phyloP scores from a whole-genome alignment of 2,329 filamentous ascomycete genomes.

The Pseudocercospora fijiensis region DNA sequence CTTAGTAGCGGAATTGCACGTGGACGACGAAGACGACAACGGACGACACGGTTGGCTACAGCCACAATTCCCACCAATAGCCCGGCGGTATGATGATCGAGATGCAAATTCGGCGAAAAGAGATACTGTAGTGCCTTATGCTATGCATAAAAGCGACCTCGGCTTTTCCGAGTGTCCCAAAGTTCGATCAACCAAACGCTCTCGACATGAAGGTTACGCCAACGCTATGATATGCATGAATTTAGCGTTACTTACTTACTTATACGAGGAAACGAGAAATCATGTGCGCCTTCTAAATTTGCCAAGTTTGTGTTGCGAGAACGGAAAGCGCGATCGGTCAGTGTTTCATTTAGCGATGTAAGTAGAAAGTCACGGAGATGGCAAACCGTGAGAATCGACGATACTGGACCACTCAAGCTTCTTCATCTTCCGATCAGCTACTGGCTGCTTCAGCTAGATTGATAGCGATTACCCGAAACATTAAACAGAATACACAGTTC shows the following conservation, averaged over 20 bases:
- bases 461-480: not conserved
- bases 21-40: no score
- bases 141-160: not conserved
- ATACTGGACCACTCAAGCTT: not conserved
- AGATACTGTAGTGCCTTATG: no score
- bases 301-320: not conserved
- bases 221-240: conserved; percentile 4
- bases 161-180: not conserved
- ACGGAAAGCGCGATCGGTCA: no score
- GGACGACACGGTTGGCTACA: no score
- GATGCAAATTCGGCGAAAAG: no score
- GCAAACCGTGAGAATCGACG: not conserved
- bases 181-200: no score
- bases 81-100: not conserved
- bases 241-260: conserved; percentile 5
- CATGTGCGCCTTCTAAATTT: not conserved
- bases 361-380: not conserved
- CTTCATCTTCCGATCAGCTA: not conserved
- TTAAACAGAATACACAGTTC: not conserved
- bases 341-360: not conserved
- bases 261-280: not conserved
- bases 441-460: not conserved
- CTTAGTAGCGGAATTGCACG: not conserved
- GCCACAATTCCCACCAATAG: not conserved
- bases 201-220: not conserved